These are phyloP conservation scores for Hypoxylon trugodes DNA, from an alignment of 495 filamentous ascomycete species.

Conservation along the genomic window DNA sequence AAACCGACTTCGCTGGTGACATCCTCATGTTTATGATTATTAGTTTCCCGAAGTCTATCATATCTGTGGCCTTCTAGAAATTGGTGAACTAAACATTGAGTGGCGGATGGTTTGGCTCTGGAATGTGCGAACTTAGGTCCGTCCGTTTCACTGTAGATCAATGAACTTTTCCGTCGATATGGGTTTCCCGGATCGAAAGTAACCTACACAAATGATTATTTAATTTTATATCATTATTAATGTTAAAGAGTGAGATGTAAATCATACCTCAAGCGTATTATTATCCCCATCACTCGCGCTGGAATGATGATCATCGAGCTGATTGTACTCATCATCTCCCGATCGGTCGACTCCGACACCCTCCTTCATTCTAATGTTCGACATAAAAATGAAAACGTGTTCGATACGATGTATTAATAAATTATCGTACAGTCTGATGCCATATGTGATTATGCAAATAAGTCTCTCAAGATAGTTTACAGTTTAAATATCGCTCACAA, in stretches of 20 bases:
- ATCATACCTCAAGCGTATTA: slow-evolving; percentile 52
- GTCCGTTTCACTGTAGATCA: slow-evolving; percentile 68
- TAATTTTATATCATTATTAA: not conserved
- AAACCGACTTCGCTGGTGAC: slow-evolving; percentile 41
- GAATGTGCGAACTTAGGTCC: slow-evolving; percentile 52
- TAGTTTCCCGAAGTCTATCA: slow-evolving; percentile 22
- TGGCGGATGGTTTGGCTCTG: slow-evolving; percentile 53
- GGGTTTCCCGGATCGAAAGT: slow-evolving; percentile 73
- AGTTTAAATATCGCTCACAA: not conserved
- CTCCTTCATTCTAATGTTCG: slow-evolving; percentile 34
- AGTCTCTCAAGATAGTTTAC: no score
- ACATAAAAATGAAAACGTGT: not conserved
- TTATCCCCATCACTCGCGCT: slow-evolving; percentile 54
- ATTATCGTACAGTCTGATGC: no score
- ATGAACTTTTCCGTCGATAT: slow-evolving; percentile 87
- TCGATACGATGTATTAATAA: no score
- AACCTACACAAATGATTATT: slow-evolving; percentile 61
- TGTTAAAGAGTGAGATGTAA: not conserved
- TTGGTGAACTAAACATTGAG: slow-evolving; percentile 84
- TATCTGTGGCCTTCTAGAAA: slow-evolving; percentile 69
- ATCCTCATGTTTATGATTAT: slow-evolving; percentile 35
- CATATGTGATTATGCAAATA: no score
- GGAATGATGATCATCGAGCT: slow-evolving; percentile 40
- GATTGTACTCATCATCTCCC: slow-evolving; percentile 37
- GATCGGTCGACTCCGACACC: slow-evolving; percentile 44